A percentile compares a stretch with the other conserved stretches of the same genome.
Evolutionary conservation across 371 early-diverging fungal genomes (phyloP).

Genomic region (Lichtheimia hyalospora): DNA sequence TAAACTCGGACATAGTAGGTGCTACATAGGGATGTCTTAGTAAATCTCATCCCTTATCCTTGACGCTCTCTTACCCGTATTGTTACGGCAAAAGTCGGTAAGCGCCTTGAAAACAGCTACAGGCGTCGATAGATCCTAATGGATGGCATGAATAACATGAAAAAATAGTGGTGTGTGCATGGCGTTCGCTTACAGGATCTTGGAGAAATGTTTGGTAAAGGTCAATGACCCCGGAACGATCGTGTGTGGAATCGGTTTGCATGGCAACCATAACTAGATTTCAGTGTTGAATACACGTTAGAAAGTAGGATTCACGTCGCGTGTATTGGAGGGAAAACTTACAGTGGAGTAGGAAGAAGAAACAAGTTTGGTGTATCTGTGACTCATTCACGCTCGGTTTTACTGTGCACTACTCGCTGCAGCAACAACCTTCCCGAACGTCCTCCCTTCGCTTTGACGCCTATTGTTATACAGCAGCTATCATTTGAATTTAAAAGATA

Average conservation of each 20-base stretch:
- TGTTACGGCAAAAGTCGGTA: constrained; percentile 72
- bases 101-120: constrained; percentile 87
- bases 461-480: too few relatives aligned
- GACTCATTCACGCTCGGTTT: too few relatives aligned
- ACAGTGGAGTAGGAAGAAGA: too few relatives aligned
- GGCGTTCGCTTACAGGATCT: constrained; percentile 21
- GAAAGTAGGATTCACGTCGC: too few relatives aligned
- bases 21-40: constrained; percentile 36
- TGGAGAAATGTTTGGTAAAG: constrained; percentile 22
- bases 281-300: too few relatives aligned
- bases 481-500: too few relatives aligned
- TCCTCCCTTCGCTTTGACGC: too few relatives aligned
- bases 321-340: too few relatives aligned
- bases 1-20: constrained; percentile 87
- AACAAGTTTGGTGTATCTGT: too few relatives aligned
- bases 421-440: too few relatives aligned
- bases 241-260: background rate
- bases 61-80: constrained; percentile 61
- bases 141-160: background rate
- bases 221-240: constrained; percentile 15
- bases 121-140: constrained; percentile 80
- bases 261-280: background rate
- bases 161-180: background rate
- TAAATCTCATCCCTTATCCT: background rate
- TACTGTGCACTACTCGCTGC: too few relatives aligned